A percentile compares a stretch with the other conserved stretches of the same genome.
Evolutionary conservation across 768 basidiomycete species (phyloP).

Genomic region (Austroboletus festivus): DNA sequence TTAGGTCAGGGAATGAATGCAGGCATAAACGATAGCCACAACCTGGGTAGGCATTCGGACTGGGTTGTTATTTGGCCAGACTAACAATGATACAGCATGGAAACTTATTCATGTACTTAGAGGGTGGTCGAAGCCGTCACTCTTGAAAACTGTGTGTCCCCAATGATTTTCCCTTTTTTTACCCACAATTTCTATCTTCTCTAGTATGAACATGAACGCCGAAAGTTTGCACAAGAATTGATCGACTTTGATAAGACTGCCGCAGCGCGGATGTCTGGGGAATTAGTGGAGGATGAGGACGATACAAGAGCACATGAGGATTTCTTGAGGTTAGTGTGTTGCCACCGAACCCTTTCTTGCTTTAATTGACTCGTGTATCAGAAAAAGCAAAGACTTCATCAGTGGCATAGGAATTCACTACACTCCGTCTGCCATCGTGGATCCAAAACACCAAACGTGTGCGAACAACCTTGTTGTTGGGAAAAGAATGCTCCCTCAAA

Average conservation of each 20-base stretch:
- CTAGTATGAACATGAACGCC: constrained; percentile 53
- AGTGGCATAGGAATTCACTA: constrained; percentile 52
- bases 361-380: constrained; percentile 26
- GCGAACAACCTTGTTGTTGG: constrained; percentile 44
- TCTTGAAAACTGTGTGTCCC: constrained; percentile 43
- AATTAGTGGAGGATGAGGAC: constrained; percentile 39
- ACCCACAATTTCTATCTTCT: not conserved
- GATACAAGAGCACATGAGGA: constrained; percentile 28
- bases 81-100: constrained; percentile 37
- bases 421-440: constrained; percentile 37
- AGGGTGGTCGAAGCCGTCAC: constrained; percentile 42
- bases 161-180: not conserved
- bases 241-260: constrained; percentile 53
- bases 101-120: constrained; percentile 47
- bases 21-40: constrained; percentile 52
- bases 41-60: constrained; percentile 34
- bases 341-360: not conserved
- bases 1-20: constrained; percentile 54
- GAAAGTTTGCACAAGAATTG: constrained; percentile 51
- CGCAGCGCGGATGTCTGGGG: constrained; percentile 52
- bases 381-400: constrained; percentile 43
- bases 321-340: constrained; percentile 40
- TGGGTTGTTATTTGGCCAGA: not conserved
- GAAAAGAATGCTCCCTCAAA: constrained; percentile 46
- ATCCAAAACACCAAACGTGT: constrained; percentile 32